Percentiles rank a stretch among this genome's conserved stretches.
These are phyloP conservation scores for Colletotrichum salicis DNA, from an alignment of 2,329 filamentous ascomycete genomes.

Conservation along the genomic window DNA sequence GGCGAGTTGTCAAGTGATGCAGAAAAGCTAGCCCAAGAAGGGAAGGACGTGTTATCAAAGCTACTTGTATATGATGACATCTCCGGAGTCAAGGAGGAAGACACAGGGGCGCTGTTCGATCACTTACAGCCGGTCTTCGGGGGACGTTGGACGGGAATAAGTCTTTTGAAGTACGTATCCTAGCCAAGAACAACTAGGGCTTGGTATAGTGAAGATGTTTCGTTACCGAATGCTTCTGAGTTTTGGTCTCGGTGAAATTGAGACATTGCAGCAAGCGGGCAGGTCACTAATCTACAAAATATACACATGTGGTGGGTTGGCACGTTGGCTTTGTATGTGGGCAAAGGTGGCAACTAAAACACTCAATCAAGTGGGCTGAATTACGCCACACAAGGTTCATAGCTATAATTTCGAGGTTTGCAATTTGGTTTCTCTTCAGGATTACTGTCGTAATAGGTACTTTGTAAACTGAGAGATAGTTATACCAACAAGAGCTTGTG, in stretches of 20 bases:
- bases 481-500: neutral
- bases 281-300: too few species aligned
- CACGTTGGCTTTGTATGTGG: too few species aligned
- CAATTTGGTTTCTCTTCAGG: neutral
- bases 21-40: conserved; percentile 15
- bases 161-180: conserved; percentile 13
- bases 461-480: neutral
- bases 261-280: too few species aligned
- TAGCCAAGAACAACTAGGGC: neutral
- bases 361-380: too few species aligned
- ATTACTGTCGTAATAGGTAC: too few species aligned
- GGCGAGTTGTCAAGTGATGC: neutral
- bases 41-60: conserved; percentile 19
- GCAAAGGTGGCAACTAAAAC: too few species aligned
- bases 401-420: too few species aligned
- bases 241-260: neutral
- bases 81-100: conserved; percentile 12
- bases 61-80: conserved; percentile 23
- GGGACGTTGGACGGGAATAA: conserved; percentile 14
- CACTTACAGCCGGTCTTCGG: conserved; percentile 30
- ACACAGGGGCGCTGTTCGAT: conserved; percentile 21
- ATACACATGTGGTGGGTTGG: too few species aligned
- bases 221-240: neutral
- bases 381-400: too few species aligned
- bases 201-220: neutral